Percentiles rank a stretch among this genome's conserved stretches.
Conservation (phyloP, 2,329 filamentous ascomycete genomes). For the Trichoderma hamatum region DNA sequence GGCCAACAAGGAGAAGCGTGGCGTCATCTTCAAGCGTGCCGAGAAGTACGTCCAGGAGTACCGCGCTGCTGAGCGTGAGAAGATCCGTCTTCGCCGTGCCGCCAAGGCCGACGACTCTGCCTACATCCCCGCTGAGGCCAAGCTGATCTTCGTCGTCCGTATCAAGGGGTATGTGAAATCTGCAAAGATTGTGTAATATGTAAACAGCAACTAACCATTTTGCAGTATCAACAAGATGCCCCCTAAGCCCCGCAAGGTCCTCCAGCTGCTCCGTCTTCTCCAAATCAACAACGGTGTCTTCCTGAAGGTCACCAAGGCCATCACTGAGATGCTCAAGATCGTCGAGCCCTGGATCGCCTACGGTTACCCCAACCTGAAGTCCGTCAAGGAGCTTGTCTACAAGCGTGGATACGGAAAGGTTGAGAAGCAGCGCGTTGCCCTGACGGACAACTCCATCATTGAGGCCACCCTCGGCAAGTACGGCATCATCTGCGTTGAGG, state of each 20-base stretch:
- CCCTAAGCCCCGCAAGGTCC: constrained; percentile 99
- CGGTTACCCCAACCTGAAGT: constrained; percentile 99
- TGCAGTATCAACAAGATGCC: constrained; percentile 99
- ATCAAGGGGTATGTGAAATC: constrained; percentile 80
- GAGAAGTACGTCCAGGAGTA: constrained; percentile 99
- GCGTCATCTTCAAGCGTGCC: constrained; percentile 99
- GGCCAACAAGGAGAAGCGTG: constrained; percentile 98
- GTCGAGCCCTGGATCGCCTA: constrained; percentile 99
- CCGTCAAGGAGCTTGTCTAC: constrained; percentile 98
- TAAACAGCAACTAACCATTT: constrained; percentile 19
- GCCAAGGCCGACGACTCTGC: constrained; percentile 91
- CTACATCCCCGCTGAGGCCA: constrained; percentile 92
- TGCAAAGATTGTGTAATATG: too few species aligned
- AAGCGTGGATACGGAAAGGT: constrained; percentile 99
- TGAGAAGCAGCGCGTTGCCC: constrained; percentile 94
- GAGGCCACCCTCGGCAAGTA: constrained; percentile 97
- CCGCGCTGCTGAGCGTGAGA: constrained; percentile 97
- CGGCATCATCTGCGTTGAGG: constrained; percentile 99
- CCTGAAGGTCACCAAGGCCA: constrained; percentile 96
- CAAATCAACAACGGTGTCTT: constrained; percentile 99
- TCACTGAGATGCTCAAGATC: constrained; percentile 94
- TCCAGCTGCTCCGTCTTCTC: constrained; percentile 97
- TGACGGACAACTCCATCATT: constrained; percentile 97
- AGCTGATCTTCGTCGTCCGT: constrained; percentile 96
- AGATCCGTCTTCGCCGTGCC: constrained; percentile 86